Conservation (phyloP, 805 yeast species). For the Starmerella gropengiesseri region DNA sequence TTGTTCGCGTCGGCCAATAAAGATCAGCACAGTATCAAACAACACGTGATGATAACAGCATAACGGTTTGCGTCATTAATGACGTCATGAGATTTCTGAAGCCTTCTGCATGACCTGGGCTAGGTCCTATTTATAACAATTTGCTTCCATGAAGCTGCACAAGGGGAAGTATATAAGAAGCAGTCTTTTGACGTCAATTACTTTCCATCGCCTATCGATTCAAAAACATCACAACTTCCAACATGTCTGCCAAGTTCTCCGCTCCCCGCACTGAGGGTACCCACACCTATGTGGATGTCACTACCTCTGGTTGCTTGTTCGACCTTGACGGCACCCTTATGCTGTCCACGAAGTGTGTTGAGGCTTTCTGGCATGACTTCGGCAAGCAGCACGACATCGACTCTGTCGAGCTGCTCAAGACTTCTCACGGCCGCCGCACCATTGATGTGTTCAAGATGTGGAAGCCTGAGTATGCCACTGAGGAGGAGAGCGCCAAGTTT, state of each 20-base stretch:
- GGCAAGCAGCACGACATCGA: slow-evolving; percentile 58
- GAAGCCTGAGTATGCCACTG: slow-evolving; percentile 64
- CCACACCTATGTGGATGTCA: slow-evolving; percentile 22
- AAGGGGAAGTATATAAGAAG: neutral
- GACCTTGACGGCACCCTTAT: slow-evolving; percentile 85
- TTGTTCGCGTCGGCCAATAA: neutral
- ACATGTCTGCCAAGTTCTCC: slow-evolving; percentile 16
- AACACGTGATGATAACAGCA: slow-evolving; percentile 6
- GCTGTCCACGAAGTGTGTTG: slow-evolving; percentile 72
- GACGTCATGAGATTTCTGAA: neutral
- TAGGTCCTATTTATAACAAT: no score
- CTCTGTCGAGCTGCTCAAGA: slow-evolving; percentile 58
- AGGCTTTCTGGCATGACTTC: slow-evolving; percentile 69
- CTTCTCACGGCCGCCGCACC: slow-evolving; percentile 77
- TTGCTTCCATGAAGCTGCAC: no score
- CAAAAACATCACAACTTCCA: neutral
- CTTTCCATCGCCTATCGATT: neutral
- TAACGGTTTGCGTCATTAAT: slow-evolving; percentile 1
- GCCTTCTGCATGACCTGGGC: no score
- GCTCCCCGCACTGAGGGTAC: slow-evolving; percentile 12
- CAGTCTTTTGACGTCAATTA: neutral
- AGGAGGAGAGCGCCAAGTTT: slow-evolving; percentile 51
- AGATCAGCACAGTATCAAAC: neutral
- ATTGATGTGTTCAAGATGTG: slow-evolving; percentile 62
- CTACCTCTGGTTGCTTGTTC: slow-evolving; percentile 46